Evolutionary conservation across 2,329 filamentous ascomycete genomes (phyloP).

Genomic region (Fusarium fujikuroi): DNA sequence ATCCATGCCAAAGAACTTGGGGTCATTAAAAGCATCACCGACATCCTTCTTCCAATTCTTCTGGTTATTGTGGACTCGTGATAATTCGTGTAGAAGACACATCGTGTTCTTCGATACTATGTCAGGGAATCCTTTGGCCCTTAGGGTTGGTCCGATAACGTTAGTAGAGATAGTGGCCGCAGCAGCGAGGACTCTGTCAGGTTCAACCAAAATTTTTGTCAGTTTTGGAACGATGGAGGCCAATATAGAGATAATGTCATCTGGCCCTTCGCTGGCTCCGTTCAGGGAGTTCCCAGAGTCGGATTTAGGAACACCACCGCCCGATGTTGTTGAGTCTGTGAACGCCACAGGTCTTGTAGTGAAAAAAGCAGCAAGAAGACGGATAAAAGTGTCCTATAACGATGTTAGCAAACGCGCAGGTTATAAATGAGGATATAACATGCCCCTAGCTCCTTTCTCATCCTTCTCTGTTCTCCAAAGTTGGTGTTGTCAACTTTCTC

Average conservation of each 20-base stretch:
- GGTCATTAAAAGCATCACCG: slow-evolving; percentile 89
- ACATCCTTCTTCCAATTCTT: slow-evolving; percentile 96
- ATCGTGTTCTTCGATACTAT: slow-evolving; percentile 80
- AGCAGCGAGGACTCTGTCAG: slow-evolving; percentile 82
- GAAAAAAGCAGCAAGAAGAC: slow-evolving; percentile 91
- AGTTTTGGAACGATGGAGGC: slow-evolving; percentile 82
- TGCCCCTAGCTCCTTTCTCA: slow-evolving; percentile 89
- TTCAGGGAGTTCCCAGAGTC: slow-evolving; percentile 50
- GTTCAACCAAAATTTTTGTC: slow-evolving; percentile 83
- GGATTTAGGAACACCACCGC: slow-evolving; percentile 49
- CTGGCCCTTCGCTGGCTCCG: slow-evolving; percentile 62
- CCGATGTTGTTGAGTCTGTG: slow-evolving; percentile 61
- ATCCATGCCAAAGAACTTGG: slow-evolving; percentile 81
- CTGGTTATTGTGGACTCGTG: slow-evolving; percentile 80
- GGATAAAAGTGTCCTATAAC: slow-evolving; percentile 82
- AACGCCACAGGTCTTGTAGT: slow-evolving; percentile 85
- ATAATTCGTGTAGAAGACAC: slow-evolving; percentile 78
- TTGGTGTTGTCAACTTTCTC: slow-evolving; percentile 98
- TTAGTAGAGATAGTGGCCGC: slow-evolving; percentile 84
- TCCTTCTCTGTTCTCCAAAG: slow-evolving; percentile 92
- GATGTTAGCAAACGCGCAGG: slow-evolving; percentile 43
- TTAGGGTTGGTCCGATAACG: slow-evolving; percentile 83
- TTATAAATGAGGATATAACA: background rate
- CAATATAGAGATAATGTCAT: slow-evolving; percentile 84
- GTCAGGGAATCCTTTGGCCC: slow-evolving; percentile 86